Base-by-base conservation (phyloP, 169 alveolate species). In the Theileria orientalis region DNA sequence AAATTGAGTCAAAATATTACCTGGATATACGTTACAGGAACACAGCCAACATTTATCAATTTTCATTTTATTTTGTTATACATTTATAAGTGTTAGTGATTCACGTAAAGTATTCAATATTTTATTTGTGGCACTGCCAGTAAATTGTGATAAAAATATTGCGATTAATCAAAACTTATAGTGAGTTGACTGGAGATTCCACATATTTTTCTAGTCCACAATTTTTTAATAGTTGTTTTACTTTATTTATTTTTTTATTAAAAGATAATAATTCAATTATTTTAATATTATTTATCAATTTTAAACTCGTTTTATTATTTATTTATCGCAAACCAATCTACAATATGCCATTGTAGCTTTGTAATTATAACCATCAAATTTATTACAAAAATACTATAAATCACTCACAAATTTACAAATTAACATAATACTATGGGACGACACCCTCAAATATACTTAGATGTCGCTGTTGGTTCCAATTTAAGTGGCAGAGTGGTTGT, bases 21-120 rank as follows among this genome's bases (percentile, higher is more conserved):
- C 99, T 47, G 99, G 99, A 66, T 97, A 97, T 23, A 97, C 92
- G 60, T 96, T 95, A 56, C 98, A 93, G 63, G 98, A 94, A 86
- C 99, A 97, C 82, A 94, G 95, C 95, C 98, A 97, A 84, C 99
- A 97, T 76, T 94, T 94, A 84, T 97, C 98, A 74, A 97, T 96
- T 85, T 98, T 93, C 99, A 97, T 97, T 57, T 87, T 86, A 14
- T 3, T 16, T 42, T 56, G 54, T 25, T 51, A 57, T 29, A 54
- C 33, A 2, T 57, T 9, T n/a, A n/a, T n/a, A n/a, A n/a, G n/a
- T n/a, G n/a, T n/a, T n/a, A n/a, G n/a, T n/a, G n/a, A n/a, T n/a
- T n/a, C n/a, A n/a, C n/a, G n/a, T n/a, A n/a, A n/a, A n/a, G n/a
- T n/a, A n/a, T n/a, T n/a, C n/a, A n/a, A n/a, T n/a, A n/a, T n/a